phyloP scores from a whole-genome alignment of 2,329 filamentous ascomycete species.

The Colletotrichum sp. region DNA sequence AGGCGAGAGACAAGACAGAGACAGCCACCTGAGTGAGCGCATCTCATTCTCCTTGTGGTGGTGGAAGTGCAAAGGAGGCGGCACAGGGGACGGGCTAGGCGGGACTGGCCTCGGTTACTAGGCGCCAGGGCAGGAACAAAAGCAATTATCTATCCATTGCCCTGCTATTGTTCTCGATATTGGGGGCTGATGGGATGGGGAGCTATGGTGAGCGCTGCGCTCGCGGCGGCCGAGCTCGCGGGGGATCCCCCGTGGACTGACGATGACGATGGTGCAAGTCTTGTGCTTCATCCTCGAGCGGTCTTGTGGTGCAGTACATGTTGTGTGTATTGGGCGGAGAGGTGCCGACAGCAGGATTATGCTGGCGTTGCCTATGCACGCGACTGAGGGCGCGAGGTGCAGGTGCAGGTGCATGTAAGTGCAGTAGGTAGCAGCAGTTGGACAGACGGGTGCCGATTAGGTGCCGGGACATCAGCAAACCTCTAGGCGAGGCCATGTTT shows the following conservation, averaged over 20 bases:
- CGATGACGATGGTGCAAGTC: background rate
- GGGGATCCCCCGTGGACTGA: background rate
- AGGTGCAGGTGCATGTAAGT: background rate
- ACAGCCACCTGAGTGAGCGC: background rate
- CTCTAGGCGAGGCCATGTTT: background rate
- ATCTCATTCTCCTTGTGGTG: background rate
- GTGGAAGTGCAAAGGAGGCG: background rate
- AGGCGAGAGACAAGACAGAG: slow-evolving; percentile 2
- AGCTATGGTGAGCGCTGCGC: background rate
- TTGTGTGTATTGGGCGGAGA: background rate
- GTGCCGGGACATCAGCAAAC: slow-evolving; percentile 7
- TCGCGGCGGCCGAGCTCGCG: background rate
- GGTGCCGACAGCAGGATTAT: background rate
- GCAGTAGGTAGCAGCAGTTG: background rate
- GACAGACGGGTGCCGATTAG: background rate
- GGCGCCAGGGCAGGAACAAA: background rate
- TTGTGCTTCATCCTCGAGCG: background rate
- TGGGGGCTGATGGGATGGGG: background rate
- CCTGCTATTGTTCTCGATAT: background rate
- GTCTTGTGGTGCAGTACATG: background rate
- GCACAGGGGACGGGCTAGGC: background rate
- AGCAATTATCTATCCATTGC: background rate
- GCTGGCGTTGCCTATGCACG: background rate
- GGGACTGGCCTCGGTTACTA: background rate
- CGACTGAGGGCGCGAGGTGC: background rate